Conservation (phyloP, 805 yeast species). For the Kodamaea neixiangensis region DNA sequence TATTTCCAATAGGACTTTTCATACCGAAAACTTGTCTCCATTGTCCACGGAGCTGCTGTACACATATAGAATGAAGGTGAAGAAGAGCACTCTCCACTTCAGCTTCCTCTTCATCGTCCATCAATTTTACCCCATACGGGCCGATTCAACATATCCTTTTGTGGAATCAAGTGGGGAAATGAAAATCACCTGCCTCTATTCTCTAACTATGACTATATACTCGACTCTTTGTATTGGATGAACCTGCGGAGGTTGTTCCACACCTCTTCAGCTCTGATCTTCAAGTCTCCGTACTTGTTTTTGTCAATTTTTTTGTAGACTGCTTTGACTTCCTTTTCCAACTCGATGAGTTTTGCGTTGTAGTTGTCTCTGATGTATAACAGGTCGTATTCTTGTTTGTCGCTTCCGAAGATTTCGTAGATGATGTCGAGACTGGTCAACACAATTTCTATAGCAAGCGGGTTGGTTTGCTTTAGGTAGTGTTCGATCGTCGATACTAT, state of each 20-base stretch:
- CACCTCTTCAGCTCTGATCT: slow-evolving; percentile 66
- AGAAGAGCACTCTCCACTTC: too few relatives aligned
- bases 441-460: slow-evolving; percentile 39
- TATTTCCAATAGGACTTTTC: too few relatives aligned
- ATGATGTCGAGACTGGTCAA: slow-evolving; percentile 65
- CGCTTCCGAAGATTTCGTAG: slow-evolving; percentile 75
- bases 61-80: too few relatives aligned
- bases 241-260: slow-evolving; percentile 70
- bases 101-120: too few relatives aligned
- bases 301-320: slow-evolving; percentile 67
- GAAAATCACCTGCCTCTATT: background rate
- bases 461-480: slow-evolving; percentile 7
- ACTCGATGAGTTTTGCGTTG: slow-evolving; percentile 40
- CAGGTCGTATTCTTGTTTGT: slow-evolving; percentile 64
- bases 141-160: background rate
- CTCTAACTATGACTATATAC: background rate
- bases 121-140: background rate
- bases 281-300: slow-evolving; percentile 56
- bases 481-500: slow-evolving; percentile 17
- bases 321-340: slow-evolving; percentile 51
- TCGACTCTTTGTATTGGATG: slow-evolving; percentile 57
- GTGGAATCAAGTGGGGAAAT: slow-evolving; percentile 2
- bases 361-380: slow-evolving; percentile 62
- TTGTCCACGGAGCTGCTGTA: too few relatives aligned
- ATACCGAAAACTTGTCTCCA: too few relatives aligned